phyloP scores from a whole-genome alignment of 2,329 filamentous ascomycete genomes.

The Verticillium tricorpus region DNA sequence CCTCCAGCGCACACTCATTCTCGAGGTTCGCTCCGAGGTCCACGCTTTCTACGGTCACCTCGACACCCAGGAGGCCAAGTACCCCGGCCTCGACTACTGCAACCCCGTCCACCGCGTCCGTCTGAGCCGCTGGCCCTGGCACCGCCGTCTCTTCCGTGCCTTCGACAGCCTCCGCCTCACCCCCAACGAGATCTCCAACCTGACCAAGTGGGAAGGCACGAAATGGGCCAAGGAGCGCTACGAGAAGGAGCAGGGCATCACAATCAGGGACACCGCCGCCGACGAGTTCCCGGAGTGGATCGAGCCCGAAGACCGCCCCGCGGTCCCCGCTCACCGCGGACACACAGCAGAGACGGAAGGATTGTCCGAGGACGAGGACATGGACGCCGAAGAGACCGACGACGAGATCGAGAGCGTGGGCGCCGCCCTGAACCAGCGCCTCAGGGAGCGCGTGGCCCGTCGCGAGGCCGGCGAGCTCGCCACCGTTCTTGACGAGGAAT shows the following conservation, averaged over 20 bases:
- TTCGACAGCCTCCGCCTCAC: slow-evolving; percentile 69
- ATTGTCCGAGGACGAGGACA: slow-evolving; percentile 22
- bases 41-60: slow-evolving; percentile 75
- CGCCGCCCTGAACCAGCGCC: slow-evolving; percentile 57
- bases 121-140: slow-evolving; percentile 73
- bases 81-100: slow-evolving; percentile 76
- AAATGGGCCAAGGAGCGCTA: slow-evolving; percentile 79
- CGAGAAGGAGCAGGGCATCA: slow-evolving; percentile 68
- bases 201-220: slow-evolving; percentile 81
- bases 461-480: slow-evolving; percentile 56
- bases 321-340: slow-evolving; percentile 3
- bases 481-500: slow-evolving; percentile 63
- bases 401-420: slow-evolving; percentile 56
- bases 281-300: slow-evolving; percentile 64
- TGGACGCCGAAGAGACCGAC: slow-evolving; percentile 26
- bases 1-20: slow-evolving; percentile 66
- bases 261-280: slow-evolving; percentile 66
- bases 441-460: slow-evolving; percentile 58
- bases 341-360: slow-evolving; percentile 8
- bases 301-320: slow-evolving; percentile 29
- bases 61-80: slow-evolving; percentile 75
- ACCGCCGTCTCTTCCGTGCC: slow-evolving; percentile 69
- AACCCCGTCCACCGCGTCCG: slow-evolving; percentile 69
- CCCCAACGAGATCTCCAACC: slow-evolving; percentile 60
- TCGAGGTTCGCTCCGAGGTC: slow-evolving; percentile 75